phyloP scores from a whole-genome alignment of 768 basidiomycete species.

The Trametes cinnabarina region DNA sequence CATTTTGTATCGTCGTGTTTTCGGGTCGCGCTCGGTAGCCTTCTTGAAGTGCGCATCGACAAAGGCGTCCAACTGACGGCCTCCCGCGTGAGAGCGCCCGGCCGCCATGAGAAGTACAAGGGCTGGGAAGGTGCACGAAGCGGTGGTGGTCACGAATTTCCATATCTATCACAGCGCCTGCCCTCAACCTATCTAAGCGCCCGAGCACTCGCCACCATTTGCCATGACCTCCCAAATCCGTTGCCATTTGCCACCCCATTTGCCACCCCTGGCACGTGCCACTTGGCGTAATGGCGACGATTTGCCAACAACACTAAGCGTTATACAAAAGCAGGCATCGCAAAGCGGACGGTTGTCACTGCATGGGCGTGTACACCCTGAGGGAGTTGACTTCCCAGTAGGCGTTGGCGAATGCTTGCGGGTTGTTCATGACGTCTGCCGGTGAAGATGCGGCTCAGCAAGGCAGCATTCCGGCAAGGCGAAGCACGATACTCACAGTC shows the following conservation, averaged over 20 bases:
- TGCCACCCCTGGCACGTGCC: background rate
- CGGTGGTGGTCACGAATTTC: background rate
- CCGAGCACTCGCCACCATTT: background rate
- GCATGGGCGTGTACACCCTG: conserved; percentile 45
- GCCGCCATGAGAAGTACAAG: background rate
- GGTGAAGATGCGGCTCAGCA: background rate
- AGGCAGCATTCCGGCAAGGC: background rate
- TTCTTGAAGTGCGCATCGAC: background rate
- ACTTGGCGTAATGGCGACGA: background rate
- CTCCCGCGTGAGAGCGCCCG: background rate
- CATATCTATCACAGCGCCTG: background rate
- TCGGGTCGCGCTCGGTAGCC: background rate
- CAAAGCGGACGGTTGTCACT: too few relatives aligned
- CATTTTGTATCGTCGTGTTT: background rate
- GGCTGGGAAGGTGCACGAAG: background rate
- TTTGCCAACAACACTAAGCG: background rate
- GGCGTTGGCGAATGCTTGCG: conserved; percentile 54
- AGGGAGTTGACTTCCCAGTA: conserved; percentile 71
- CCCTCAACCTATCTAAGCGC: background rate
- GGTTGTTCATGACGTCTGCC: conserved; percentile 58
- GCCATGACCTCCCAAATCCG: background rate
- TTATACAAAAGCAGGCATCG: too few relatives aligned
- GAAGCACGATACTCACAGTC: conserved; percentile 46
- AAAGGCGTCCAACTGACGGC: background rate
- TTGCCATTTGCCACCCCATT: background rate